Evolutionary conservation across 495 filamentous ascomycete species (phyloP), one percentile per base, ranked within the genome.

Genomic region (Staphylotrichum longicolle): DNA sequence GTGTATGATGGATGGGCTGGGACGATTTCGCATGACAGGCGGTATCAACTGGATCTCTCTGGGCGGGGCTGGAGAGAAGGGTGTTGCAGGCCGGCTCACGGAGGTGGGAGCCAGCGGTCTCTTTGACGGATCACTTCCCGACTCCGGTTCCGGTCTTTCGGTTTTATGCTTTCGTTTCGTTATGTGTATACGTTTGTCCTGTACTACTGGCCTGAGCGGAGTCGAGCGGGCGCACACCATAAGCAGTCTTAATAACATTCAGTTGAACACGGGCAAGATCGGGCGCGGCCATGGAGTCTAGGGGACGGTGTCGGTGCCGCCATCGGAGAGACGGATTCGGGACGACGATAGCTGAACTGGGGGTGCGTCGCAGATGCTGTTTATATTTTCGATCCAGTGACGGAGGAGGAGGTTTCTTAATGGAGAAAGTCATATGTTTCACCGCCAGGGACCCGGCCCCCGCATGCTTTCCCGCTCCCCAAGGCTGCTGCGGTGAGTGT

Each of bases 151-250:
- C 34, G 30, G 3, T 42, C 40, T 62, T 41, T 61, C 56, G 15
- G 27, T 32, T 58, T 62, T 49, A 45, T 20, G 42, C 41, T 62
- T 62, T 60, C 33, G 42, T 62, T 62, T 62, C 53, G 48, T 61
- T 55, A 39, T 51, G 50, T 66, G 60, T 66, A 66, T 60, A 66
- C 51, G 39, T 52, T 64, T 58, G 59, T 62, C 50, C 55, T 62
- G 59, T 62, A 59, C 55, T 60, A 56, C 32, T 39, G 48, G 50
- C 62, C 42, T 40, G 34, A 60, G 57, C 46, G 44, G 48, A 49
- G 48, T 54, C 37, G 49, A 35, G 51, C 44, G 41, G 45, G 41
- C 39, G 39, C 45, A 39, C 33, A 34, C 41, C 42, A 61, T 63
- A 61, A 47, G 39, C 52, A 57, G 54, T 63, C 49, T 64, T 63